Conservation (phyloP, 2,329 filamentous ascomycete genomes). For the Xylaria sp. region DNA sequence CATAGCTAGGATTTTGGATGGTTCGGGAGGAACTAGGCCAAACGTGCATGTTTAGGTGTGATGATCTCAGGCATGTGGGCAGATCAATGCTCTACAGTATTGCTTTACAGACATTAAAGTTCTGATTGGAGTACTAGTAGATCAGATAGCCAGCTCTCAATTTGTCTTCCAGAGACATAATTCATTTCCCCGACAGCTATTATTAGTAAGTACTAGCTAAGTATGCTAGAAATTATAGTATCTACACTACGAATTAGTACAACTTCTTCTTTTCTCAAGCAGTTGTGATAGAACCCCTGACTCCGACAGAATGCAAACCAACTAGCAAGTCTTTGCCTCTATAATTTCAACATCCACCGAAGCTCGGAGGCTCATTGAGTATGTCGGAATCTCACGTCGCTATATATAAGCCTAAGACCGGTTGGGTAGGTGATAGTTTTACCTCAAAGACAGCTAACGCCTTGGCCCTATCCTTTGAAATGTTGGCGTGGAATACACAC, state of each 20-base stretch:
- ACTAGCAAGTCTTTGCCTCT: background rate
- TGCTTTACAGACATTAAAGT: background rate
- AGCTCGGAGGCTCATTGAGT: background rate
- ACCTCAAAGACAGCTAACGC: background rate
- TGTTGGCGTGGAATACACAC: background rate
- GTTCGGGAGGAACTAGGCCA: background rate
- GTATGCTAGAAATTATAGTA: background rate
- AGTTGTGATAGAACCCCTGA: background rate
- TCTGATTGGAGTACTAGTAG: background rate
- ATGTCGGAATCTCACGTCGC: background rate
- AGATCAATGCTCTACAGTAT: constrained; percentile 5
- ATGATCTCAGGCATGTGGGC: constrained; percentile 5
- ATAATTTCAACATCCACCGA: background rate
- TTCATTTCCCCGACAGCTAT: constrained; percentile 11
- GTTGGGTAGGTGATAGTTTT: background rate
- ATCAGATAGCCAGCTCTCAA: background rate
- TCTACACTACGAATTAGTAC: too few species aligned
- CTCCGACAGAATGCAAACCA: background rate
- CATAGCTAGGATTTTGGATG: background rate
- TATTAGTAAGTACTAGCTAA: too few species aligned
- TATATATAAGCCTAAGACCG: background rate
- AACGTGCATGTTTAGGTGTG: background rate
- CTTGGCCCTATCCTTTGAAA: background rate
- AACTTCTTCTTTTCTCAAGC: background rate
- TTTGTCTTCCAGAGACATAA: background rate